A percentile compares a stretch with the other conserved stretches of the same genome.
Conservation (phyloP, 148 eudicot species). For the Gaultheria prostrata region DNA sequence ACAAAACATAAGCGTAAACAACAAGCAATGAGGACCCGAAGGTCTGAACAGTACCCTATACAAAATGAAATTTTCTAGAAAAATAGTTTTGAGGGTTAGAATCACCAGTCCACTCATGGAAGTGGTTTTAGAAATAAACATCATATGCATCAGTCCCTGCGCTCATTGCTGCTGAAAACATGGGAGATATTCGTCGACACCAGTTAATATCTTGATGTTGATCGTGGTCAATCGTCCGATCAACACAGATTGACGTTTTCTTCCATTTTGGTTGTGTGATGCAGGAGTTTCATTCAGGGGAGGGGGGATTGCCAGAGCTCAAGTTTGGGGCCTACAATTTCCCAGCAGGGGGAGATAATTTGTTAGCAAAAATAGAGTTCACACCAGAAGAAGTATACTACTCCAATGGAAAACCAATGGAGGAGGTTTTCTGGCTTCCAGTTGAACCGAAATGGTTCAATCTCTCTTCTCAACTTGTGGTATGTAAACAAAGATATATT, state of each 20-base stretch:
- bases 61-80: too few relatives aligned
- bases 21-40: too few relatives aligned
- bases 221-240: not conserved
- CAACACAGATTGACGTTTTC: not conserved
- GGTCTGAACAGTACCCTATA: too few relatives aligned
- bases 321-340: constrained; percentile 41
- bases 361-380: constrained; percentile 42
- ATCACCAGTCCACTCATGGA: not conserved
- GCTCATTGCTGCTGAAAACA: not conserved
- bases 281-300: constrained; percentile 33
- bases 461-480: constrained; percentile 47
- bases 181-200: not conserved
- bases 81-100: not conserved
- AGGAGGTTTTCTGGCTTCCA: constrained; percentile 53
- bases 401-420: constrained; percentile 32
- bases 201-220: not conserved
- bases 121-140: not conserved
- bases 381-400: constrained; percentile 34
- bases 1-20: too few relatives aligned
- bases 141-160: not conserved
- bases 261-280: not conserved
- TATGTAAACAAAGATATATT: not conserved
- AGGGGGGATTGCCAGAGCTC: constrained; percentile 22
- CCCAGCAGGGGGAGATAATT: constrained; percentile 43
- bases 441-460: constrained; percentile 45